Percentiles rank a stretch among this genome's conserved stretches.
Evolutionary conservation across 306 rosid species (phyloP).

Genomic region (Gillenia trifoliata): DNA sequence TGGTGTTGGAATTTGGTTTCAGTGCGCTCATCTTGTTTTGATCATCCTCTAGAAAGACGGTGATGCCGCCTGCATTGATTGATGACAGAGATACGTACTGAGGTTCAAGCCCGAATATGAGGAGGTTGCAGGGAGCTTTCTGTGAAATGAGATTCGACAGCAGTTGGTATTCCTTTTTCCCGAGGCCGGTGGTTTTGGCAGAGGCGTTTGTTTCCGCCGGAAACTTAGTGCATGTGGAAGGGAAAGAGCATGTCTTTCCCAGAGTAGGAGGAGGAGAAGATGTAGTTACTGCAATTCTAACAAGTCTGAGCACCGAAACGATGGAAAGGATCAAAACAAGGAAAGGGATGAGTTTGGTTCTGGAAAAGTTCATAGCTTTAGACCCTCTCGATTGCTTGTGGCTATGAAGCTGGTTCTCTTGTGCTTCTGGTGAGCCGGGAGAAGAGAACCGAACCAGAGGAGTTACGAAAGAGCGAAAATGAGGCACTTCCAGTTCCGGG

Average conservation of each 20-base stretch:
- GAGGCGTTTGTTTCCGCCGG: slow-evolving; percentile 8
- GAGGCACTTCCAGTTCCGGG: slow-evolving; percentile 60
- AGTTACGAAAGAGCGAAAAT: slow-evolving; percentile 40
- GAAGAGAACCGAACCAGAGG: slow-evolving; percentile 40
- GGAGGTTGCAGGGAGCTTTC: slow-evolving; percentile 82
- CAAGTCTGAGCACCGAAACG: slow-evolving; percentile 55
- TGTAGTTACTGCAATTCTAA: slow-evolving; percentile 48
- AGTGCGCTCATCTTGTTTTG: slow-evolving; percentile 29
- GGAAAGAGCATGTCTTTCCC: slow-evolving; percentile 22
- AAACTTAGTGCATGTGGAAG: slow-evolving; percentile 18
- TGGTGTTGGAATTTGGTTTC: slow-evolving; percentile 39
- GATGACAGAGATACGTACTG: slow-evolving; percentile 62
- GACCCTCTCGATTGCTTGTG: slow-evolving; percentile 32
- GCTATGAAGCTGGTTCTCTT: slow-evolving; percentile 25
- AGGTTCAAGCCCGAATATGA: slow-evolving; percentile 68
- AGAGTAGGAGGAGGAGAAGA: slow-evolving; percentile 29
- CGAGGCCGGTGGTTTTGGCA: slow-evolving; percentile 28
- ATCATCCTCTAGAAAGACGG: slow-evolving; percentile 68
- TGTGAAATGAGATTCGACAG: slow-evolving; percentile 50
- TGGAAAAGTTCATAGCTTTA: slow-evolving; percentile 49
- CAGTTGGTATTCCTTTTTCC: slow-evolving; percentile 62
- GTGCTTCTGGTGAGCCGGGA: slow-evolving; percentile 26
- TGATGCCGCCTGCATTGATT: slow-evolving; percentile 66
- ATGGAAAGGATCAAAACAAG: slow-evolving; percentile 60
- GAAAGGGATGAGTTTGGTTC: slow-evolving; percentile 59